Evolutionary conservation across 2,329 filamentous ascomycete species (phyloP).

Genomic region (Aureobasidium sp.): DNA sequence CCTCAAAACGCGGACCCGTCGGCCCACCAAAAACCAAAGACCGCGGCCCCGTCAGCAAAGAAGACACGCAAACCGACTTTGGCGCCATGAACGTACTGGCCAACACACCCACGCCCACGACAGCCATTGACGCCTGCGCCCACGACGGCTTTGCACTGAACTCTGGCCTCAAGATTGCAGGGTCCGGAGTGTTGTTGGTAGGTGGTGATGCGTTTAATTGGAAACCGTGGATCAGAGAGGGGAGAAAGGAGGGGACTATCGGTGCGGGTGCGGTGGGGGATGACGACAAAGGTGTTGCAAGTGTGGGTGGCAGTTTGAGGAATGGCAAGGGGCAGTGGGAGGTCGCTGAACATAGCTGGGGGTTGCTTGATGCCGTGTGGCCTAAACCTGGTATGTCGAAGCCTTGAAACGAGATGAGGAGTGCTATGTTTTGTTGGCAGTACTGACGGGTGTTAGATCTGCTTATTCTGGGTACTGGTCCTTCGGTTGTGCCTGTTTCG

Average conservation of each 20-base stretch:
- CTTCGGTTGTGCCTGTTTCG: constrained; percentile 66
- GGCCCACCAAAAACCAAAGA: constrained; percentile 43
- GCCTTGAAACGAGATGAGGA: too few relatives aligned
- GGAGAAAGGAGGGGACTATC: constrained; percentile 30
- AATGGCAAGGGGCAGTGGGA: constrained; percentile 81
- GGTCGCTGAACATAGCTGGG: constrained; percentile 62
- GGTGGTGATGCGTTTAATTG: constrained; percentile 84
- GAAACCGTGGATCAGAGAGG: constrained; percentile 64
- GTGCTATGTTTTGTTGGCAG: background rate
- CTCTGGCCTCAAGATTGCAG: constrained; percentile 64
- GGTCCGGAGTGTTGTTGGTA: constrained; percentile 68
- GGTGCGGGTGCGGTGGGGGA: constrained; percentile 33
- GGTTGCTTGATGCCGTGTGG: constrained; percentile 70
- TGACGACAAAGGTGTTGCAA: constrained; percentile 28
- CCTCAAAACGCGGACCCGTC: constrained; percentile 1
- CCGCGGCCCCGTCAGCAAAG: constrained; percentile 53
- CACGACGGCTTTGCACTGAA: constrained; percentile 80
- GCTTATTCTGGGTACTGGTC: constrained; percentile 80
- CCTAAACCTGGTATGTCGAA: constrained; percentile 81
- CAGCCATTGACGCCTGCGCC: constrained; percentile 74
- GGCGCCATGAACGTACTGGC: constrained; percentile 70
- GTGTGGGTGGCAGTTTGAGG: constrained; percentile 44
- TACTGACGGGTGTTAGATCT: constrained; percentile 53
- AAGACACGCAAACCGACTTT: constrained; percentile 67
- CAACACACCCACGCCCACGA: constrained; percentile 68